Conservation (phyloP, 2,329 filamentous ascomycete genomes). For the Zymoseptoria crescenta region DNA sequence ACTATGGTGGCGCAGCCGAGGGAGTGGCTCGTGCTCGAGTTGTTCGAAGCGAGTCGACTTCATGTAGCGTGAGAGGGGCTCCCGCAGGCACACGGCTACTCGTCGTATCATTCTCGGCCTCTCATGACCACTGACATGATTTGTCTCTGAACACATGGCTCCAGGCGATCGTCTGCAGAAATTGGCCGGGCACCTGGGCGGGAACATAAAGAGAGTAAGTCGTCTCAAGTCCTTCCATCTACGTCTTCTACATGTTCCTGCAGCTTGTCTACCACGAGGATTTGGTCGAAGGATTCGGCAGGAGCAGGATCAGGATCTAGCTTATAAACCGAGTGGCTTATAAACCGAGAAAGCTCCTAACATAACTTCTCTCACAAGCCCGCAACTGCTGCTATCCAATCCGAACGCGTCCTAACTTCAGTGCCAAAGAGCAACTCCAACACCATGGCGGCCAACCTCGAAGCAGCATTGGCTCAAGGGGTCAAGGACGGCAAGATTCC, state of each 20-base stretch:
- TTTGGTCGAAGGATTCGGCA: neutral
- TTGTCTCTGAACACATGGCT: neutral
- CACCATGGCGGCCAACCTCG: constrained; percentile 15
- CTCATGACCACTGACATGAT: neutral
- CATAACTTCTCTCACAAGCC: neutral
- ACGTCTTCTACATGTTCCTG: neutral
- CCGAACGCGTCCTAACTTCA: neutral
- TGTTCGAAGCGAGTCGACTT: neutral
- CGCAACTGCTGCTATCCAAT: neutral
- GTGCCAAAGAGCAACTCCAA: neutral
- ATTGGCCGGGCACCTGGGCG: neutral
- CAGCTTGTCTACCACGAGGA: neutral
- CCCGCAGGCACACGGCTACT: neutral
- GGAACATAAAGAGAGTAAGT: neutral
- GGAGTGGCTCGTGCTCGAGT: neutral
- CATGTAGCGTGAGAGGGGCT: neutral
- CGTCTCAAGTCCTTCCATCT: neutral
- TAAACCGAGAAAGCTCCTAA: neutral
- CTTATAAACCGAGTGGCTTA: neutral
- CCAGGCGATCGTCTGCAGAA: neutral
- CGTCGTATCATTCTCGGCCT: neutral
- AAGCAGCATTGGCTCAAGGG: constrained; percentile 21
- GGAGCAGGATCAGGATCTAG: neutral
- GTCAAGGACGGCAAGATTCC: constrained; percentile 27
- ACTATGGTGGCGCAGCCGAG: neutral